Percentiles rank a stretch among this genome's conserved stretches.
These are phyloP conservation scores for Linderniella brevidens DNA, from an alignment of 257 asterid species.

Conservation along the genomic window DNA sequence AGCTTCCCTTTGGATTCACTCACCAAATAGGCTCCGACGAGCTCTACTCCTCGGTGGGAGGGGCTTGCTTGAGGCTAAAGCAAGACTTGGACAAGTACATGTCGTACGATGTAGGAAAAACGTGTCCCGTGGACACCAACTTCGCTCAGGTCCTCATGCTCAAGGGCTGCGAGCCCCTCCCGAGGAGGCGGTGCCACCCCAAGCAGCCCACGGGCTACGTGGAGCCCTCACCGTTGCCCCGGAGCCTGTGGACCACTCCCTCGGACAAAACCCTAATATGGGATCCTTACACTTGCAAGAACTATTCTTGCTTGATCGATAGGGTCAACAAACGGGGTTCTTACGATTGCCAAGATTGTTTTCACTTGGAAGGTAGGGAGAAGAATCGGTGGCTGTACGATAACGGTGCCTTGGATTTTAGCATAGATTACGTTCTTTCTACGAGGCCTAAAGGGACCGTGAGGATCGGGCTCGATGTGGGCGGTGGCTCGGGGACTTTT, in stretches of 20 bases:
- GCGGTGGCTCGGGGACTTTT: constrained; percentile 88
- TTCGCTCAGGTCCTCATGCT: constrained; percentile 50
- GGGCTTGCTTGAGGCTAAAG: constrained; percentile 22
- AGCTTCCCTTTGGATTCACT: constrained; percentile 47
- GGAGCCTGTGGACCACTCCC: constrained; percentile 35
- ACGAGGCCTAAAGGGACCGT: constrained; percentile 41
- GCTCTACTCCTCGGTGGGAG: constrained; percentile 38
- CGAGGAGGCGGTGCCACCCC: constrained; percentile 63
- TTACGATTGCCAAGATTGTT: constrained; percentile 59
- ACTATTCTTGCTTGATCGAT: constrained; percentile 27
- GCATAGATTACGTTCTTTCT: constrained; percentile 53
- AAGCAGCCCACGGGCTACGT: constrained; percentile 26
- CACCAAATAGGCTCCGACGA: constrained; percentile 36
- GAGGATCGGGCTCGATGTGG: constrained; percentile 53
- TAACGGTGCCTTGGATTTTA: constrained; percentile 35
- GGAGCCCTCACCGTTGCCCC: constrained; percentile 32
- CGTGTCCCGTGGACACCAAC: constrained; percentile 59
- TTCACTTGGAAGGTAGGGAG: constrained; percentile 37
- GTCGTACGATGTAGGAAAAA: constrained; percentile 34
- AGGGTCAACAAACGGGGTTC: constrained; percentile 26
- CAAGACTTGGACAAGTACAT: constrained; percentile 24
- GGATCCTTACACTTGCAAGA: constrained; percentile 48
- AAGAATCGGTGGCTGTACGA: constrained; percentile 24
- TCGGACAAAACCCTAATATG: constrained; percentile 49
- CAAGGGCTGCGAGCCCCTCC: constrained; percentile 57